Base-by-base conservation (phyloP, 257 asterid species). In the Nicotiana otophora region DNA sequence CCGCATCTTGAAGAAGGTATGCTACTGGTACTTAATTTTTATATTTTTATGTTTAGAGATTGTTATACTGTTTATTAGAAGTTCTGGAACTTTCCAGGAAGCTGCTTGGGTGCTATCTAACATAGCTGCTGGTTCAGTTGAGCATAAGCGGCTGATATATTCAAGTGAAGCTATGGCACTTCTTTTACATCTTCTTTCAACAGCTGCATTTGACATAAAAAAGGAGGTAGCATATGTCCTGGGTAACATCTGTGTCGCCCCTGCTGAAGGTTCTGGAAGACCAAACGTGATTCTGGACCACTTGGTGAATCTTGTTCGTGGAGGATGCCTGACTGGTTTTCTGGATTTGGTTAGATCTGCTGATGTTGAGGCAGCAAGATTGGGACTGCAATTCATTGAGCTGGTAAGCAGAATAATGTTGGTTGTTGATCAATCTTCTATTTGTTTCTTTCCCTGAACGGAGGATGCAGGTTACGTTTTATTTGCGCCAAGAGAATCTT, bases 31-130 rank as follows among this genome's bases (percentile, higher is more conserved):
- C 79, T 65, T 60, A 15, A 12, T 81, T 39, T 65, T 54, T n/a
- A 12, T 78, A 28, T 5, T 14, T 42, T 28, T 53, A 16, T 39
- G n/a, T 28, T 81, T 30, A 9, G 54, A 65, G 65, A 58, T 30
- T 26, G 17, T 33, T 64, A 16, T 53, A 74, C 30, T 55, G 78
- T 15, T 51, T 31, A 77, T 63, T 62, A 42, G 42, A 74, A 82
- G 48, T 48, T 67, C 61, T 20, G 39, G 10, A 77, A 17, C n/a
- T 70, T 58, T 83, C 48, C 83, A 95, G 99, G 98, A 96, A 90
- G 92, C 98, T 77, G 92, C 99, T 48, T 96, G 99, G 99, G 99
- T 89, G 86, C 85, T 96, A 60, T 96, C 99, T 23, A 96, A 96
- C 34, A 77, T 96, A 82, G 98, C 98, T 64, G 94, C 98, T 69